phyloP scores from a whole-genome alignment of 805 yeast species.

The Starmera pachycereana region DNA sequence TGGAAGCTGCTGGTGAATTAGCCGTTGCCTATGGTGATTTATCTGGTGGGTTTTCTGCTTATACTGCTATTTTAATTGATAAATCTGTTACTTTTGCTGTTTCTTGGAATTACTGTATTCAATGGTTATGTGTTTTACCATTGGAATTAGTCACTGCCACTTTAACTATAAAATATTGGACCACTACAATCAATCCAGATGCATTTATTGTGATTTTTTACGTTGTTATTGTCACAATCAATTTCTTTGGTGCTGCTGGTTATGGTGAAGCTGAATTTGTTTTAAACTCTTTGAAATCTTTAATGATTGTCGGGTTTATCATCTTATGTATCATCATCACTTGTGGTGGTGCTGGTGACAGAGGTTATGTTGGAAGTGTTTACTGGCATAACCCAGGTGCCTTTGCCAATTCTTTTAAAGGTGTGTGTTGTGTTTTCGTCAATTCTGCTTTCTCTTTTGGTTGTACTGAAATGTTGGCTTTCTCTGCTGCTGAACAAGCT shows the following conservation, averaged over 20 bases:
- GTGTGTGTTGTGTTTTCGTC: constrained; percentile 53
- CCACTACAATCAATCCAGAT: constrained; percentile 32
- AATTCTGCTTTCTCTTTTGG: constrained; percentile 57
- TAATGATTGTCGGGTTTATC: constrained; percentile 48
- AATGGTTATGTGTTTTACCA: constrained; percentile 46
- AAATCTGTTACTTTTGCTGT: constrained; percentile 53
- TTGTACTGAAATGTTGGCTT: constrained; percentile 56
- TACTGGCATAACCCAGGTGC: constrained; percentile 54
- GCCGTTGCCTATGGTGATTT: constrained; percentile 30
- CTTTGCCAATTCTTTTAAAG: constrained; percentile 37
- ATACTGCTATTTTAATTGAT: constrained; percentile 29
- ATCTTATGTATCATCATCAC: constrained; percentile 44
- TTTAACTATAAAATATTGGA: constrained; percentile 40
- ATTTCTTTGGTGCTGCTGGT: constrained; percentile 51
- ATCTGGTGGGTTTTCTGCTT: constrained; percentile 31
- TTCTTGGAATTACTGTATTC: constrained; percentile 47
- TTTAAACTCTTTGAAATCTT: constrained; percentile 43
- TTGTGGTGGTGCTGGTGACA: constrained; percentile 48
- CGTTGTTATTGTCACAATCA: constrained; percentile 37
- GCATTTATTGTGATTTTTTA: constrained; percentile 49
- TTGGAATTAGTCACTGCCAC: constrained; percentile 47
- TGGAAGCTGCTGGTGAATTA: constrained; percentile 46
- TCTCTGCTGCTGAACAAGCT: constrained; percentile 57
- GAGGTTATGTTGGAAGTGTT: constrained; percentile 47
- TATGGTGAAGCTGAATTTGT: constrained; percentile 63